Evolutionary conservation across 1,139 yeast species (phyloP), one percentile per base, ranked within the genome.

Genomic region (Yamadazyma triangularis): DNA sequence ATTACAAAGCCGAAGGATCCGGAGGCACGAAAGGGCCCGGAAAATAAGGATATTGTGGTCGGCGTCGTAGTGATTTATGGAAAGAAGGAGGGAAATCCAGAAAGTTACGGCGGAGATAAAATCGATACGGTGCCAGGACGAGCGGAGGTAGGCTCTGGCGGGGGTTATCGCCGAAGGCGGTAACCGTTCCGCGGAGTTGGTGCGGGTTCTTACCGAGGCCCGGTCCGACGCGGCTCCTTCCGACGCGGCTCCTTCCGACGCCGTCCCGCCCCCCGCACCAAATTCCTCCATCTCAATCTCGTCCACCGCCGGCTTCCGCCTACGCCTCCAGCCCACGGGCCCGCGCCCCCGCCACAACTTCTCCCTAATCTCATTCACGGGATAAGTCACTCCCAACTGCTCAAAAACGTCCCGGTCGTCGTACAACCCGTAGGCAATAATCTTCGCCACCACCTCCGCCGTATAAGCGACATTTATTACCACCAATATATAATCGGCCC

Each of bases 121-220:
- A 56, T 89, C 97, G 12, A 89, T 62, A 41, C 91, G 71, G 47
- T 88, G 87, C 96, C 96, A 89, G 40, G 84, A 79, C 33, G 77
- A 75, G 38, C 95, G 64, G 24, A 88, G 53, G 51, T 73, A 87
- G 0, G 95, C 95, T 35, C 88, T 58, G n/a, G n/a, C n/a, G n/a
- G n/a, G n/a, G n/a, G n/a, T n/a, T n/a, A n/a, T n/a, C n/a, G n/a
- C n/a, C n/a, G n/a, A n/a, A 10, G 51, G 38, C 10, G 37, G 24
- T 14, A 32, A 30, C 4, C 18, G 27, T 18, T 18, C 20, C 20
- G 20, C 8, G 9, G 8, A 7, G 6, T 18, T 6, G 9, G 20
- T 18, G n/a, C n/a, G n/a, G n/a, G n/a, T n/a, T n/a, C n/a, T n/a
- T n/a, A n/a, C n/a, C n/a, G n/a, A n/a, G n/a, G n/a, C n/a, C n/a